A percentile compares a stretch with the other conserved stretches of the same genome.
phyloP scores from a whole-genome alignment of 192 early-diverging fungal genomes.

The Piromyces finnis region DNA sequence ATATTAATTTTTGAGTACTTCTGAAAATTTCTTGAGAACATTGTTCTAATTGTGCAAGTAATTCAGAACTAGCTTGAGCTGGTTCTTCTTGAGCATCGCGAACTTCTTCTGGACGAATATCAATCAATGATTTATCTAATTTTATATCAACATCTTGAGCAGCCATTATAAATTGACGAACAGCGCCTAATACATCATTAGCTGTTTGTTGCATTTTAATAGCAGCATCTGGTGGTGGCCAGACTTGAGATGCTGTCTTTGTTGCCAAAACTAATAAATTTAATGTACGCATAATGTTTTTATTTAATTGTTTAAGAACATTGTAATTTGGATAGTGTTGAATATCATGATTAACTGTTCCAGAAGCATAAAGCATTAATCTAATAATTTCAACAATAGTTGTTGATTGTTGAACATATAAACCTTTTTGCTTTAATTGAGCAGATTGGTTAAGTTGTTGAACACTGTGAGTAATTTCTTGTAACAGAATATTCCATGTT shows the following conservation, averaged over 20 bases:
- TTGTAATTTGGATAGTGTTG: neutral
- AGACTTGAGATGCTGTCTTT: constrained; percentile 65
- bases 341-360: constrained; percentile 48
- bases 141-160: constrained; percentile 34
- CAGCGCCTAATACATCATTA: constrained; percentile 53
- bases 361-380: constrained; percentile 68
- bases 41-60: constrained; percentile 16
- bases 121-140: constrained; percentile 6
- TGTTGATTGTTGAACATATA: constrained; percentile 33
- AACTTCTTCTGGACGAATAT: neutral
- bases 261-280: constrained; percentile 49
- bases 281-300: neutral
- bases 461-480: neutral
- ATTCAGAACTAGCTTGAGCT: constrained; percentile 13
- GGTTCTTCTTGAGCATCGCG: neutral
- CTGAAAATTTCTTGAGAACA: neutral
- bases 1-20: neutral
- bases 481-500: neutral
- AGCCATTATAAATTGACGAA: constrained; percentile 51
- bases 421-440: constrained; percentile 19
- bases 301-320: neutral
- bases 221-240: constrained; percentile 73
- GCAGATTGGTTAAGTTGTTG: constrained; percentile 14
- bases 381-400: constrained; percentile 60
- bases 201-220: constrained; percentile 54